Base-by-base conservation (phyloP, 441 rosid genomes). In the Monsonia emarginata region DNA sequence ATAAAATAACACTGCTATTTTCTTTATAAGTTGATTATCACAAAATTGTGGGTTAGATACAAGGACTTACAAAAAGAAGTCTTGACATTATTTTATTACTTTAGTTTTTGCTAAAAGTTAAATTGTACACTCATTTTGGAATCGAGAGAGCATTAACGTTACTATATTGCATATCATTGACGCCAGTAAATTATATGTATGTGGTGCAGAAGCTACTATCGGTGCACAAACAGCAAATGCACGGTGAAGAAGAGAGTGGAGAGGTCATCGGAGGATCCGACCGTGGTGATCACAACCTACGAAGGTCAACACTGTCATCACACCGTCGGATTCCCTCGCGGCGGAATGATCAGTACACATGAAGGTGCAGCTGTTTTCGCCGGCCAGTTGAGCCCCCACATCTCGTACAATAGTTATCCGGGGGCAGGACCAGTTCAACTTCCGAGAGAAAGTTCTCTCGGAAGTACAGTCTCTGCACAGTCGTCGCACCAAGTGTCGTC, bases 221-320 rank as follows among this genome's bases (percentile, higher is more conserved):
- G 21, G 6, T 44, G 52, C 52, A 44, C 52, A 16, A 44, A 44
- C 21, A 44, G 52, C 52, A 44, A 44, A 44, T 44, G 52, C 3
- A 44, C 52, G n/a, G 52, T 44, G 21, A 44, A 44, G 52, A 44
- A 44, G 52, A 44, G 52, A 44, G 52, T 44, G 52, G 52, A 44
- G 5, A 44, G 52, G 21, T 44, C 52, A 19, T 44, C 52, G 2
- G 21, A 44, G 3, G 52, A 44, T 44, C 52, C 52, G 21, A 44
- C 21, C 0, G 3, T 14, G 2, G 52, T 44, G 5, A 13, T 44
- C 19, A 44, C 52, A n/a, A 44, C 52, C 52, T 44, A 44, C 7
- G 52, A 44, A n/a, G 52, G 52, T 7, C 52, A 44, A 16, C 52
- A 44, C 52, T 44, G 52, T 16, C 52, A 44, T n/a, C 52, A 44